Evolutionary conservation across 2,329 filamentous ascomycete genomes (phyloP), one percentile per base, ranked within the genome.

Genomic region (Colletotrichum sp.): DNA sequence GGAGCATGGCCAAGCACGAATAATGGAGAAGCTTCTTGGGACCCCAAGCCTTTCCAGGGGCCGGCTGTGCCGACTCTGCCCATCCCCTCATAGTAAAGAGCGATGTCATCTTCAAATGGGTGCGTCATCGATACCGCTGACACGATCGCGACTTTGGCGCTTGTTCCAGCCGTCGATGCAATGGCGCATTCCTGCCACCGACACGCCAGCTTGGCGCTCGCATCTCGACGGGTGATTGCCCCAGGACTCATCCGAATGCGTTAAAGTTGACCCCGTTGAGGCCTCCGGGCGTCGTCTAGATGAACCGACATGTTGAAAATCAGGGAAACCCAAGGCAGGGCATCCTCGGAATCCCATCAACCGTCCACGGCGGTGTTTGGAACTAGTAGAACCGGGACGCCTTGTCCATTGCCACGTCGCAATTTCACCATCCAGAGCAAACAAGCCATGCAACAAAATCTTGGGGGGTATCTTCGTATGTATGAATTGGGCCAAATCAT

Each of bases 121-220:
- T 76, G 74, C 74, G 74, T 76, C 74, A 76, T 76, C 74, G 74
- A 76, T 60, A 62, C 21, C 30, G 28, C 6, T 52, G 64, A 36
- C n/a, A 28, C 65, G 74, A 76, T 76, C 74, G 74, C 57, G 18
- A 60, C 9, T 72, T 68, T 64, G 73, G 73, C 74, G 64, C 70
- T 65, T 76, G 65, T 52, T 39, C 21, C 44, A 59, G 18, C 26
- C 13, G 9, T 26, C 13, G 44, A 24, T 21, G 32, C 57, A 30
- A 36, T 65, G 57, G 57, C 70, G 57, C 70, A 65, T 73, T 73
- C 64, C 34, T 73, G 21, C 39, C 36, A 9, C 12, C 6, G 16
- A 34, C 24, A 32, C 9, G 4, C n/a, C 6, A n/a, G 24, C 73
- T 75, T 75, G 73, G 69, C 69, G 44, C 36, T 52, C 60, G 21